These are phyloP conservation scores for Starmera caribaea DNA, from an alignment of 805 yeast species.

Conservation along the genomic window DNA sequence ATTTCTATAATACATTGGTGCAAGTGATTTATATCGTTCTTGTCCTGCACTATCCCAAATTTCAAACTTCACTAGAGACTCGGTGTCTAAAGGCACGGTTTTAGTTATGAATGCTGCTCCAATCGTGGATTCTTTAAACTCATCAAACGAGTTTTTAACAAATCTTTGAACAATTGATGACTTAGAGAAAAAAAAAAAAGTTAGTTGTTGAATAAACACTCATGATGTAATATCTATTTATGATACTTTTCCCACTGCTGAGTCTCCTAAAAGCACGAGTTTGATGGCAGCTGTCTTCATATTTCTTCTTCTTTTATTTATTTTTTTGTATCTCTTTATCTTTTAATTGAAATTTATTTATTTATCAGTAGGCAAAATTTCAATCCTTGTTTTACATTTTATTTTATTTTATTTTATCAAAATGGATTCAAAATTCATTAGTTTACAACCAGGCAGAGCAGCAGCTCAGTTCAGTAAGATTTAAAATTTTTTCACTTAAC, in stretches of 20 bases:
- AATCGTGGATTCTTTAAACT: constrained; percentile 79
- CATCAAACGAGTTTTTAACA: constrained; percentile 64
- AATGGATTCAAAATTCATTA: too few species aligned
- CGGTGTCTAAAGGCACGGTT: constrained; percentile 39
- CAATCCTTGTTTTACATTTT: too few species aligned
- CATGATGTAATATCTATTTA: not conserved
- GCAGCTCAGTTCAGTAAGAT: too few species aligned
- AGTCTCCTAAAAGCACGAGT: constrained; percentile 40
- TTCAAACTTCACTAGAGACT: constrained; percentile 36
- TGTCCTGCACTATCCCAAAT: constrained; percentile 93
- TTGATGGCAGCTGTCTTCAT: not conserved
- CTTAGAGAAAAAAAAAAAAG: constrained; percentile 30
- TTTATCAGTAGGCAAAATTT: too few species aligned
- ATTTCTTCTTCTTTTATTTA: too few species aligned
- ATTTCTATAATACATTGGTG: constrained; percentile 78
- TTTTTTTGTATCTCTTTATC: too few species aligned
- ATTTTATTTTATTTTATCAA: too few species aligned
- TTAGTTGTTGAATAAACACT: too few species aligned
- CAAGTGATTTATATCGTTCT: constrained; percentile 71
- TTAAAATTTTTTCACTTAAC: too few species aligned
- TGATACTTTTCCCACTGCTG: constrained; percentile 75
- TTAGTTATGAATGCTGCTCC: constrained; percentile 98
- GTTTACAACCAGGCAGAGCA: too few species aligned
- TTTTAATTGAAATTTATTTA: too few species aligned
- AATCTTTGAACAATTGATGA: constrained; percentile 76